Evolutionary conservation across 768 basidiomycete genomes (phyloP), one percentile per base, ranked within the genome.

Genomic region (Sarcodon aspratus): DNA sequence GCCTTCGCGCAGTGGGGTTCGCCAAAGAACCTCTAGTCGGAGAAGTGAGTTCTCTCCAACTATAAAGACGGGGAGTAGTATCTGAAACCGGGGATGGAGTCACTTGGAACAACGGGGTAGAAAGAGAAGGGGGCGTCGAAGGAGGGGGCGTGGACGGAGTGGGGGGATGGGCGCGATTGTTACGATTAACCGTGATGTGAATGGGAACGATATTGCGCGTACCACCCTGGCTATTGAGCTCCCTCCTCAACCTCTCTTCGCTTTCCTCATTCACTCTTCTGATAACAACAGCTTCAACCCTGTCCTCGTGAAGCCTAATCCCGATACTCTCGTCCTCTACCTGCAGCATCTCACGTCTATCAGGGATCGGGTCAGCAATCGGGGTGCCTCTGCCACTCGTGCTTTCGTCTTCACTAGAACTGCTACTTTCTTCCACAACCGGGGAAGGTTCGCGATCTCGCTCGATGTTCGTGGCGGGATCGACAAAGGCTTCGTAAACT

Each of bases 401-500:
- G 13, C 17, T 27, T 42, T 42, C 40, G 40, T 42, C 40, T 27
- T 9, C 40, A 27, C 40, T 42, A 34, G 49, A 49, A 31, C 45
- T 45, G 49, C 51, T 53, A 33, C 49, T 48, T 17, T 45, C 47
- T 18, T 49, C 51, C 27, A 48, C 46, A 10, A 54, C 34, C 18
- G 55, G 52, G 8, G 54, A 54, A 18, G 56, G 55, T 37, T 42
- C 38, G 9, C 33, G 21, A 27, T 9, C 40, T 27, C 6, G 15
- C 9, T 9, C 27, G 15, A 17, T 27, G 40, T 17, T 15, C 13
- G 13, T 13, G 6, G 54, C 40, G 15, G 33, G 21, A 21, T 46
- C 17, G 37, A 57, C 46, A 21, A 45, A 35, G 9, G 48, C 49
- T 50, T 57, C 56, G 32, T 53, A 54, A 15, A 57, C 50, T 7